phyloP scores from a whole-genome alignment of 495 filamentous ascomycete species.

The Podospora pseudocomata region DNA sequence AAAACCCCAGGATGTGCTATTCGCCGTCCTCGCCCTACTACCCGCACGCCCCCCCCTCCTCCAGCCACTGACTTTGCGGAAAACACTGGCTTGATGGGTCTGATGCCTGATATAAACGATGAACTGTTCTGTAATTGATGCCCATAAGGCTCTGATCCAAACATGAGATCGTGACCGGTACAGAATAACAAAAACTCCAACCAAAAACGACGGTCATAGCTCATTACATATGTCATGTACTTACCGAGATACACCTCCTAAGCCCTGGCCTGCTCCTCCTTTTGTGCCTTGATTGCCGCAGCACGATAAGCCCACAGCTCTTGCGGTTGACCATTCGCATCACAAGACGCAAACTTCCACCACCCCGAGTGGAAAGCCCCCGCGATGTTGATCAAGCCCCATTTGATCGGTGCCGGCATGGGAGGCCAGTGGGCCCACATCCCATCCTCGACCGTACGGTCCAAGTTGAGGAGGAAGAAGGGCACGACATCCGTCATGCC shows the following conservation, averaged over 20 bases:
- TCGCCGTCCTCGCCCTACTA: not conserved
- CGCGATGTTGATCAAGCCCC: constrained; percentile 45
- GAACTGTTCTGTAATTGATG: not conserved
- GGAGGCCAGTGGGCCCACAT: constrained; percentile 50
- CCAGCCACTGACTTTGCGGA: too few species aligned
- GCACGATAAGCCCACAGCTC: constrained; percentile 39
- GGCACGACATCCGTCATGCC: constrained; percentile 50
- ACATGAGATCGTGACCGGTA: not conserved
- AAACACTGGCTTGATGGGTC: not conserved
- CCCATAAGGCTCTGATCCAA: not conserved
- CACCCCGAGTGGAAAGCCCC: constrained; percentile 43
- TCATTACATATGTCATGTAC: not conserved
- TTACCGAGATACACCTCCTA: not conserved
- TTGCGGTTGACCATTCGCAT: constrained; percentile 37
- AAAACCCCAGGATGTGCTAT: not conserved
- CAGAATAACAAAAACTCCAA: not conserved
- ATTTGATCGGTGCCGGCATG: constrained; percentile 46
- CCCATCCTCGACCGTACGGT: constrained; percentile 52
- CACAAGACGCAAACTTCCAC: constrained; percentile 55
- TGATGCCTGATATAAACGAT: not conserved
- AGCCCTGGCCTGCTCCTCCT: constrained; percentile 8
- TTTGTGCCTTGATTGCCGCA: constrained; percentile 15
- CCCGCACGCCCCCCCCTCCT: not conserved
- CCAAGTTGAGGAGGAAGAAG: constrained; percentile 56
- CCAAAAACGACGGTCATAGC: not conserved